Conservation (phyloP, 208 protist species). For the Trichomonas vaginalis region DNA sequence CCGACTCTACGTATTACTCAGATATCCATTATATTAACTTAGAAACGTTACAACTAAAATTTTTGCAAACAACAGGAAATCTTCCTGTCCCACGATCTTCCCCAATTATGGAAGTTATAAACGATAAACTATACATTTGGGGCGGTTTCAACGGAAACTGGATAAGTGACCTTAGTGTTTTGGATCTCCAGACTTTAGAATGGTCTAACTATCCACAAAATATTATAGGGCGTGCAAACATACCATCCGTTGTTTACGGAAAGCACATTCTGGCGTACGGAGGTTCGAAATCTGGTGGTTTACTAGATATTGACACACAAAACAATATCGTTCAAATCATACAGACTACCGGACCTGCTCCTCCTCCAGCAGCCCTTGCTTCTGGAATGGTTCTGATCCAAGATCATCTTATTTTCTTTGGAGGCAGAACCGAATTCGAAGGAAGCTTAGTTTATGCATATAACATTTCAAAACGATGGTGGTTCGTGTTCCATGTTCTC, state of each 20-base stretch:
- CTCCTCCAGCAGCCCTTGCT: background rate
- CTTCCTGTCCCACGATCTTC: background rate
- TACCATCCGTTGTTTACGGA: background rate
- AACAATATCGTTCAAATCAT: background rate
- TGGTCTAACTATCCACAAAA: background rate
- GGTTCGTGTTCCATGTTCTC: background rate
- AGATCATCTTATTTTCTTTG: background rate
- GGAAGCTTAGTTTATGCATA: background rate
- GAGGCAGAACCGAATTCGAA: background rate
- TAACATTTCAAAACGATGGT: background rate
- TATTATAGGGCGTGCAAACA: background rate
- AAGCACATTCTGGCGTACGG: background rate
- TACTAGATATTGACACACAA: background rate
- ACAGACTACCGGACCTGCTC: background rate
- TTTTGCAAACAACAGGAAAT: background rate
- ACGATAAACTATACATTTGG: background rate
- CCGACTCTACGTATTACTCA: background rate
- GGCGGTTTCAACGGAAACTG: background rate
- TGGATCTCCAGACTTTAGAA: background rate
- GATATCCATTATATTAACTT: background rate
- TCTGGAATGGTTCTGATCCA: background rate
- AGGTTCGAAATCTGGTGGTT: background rate
- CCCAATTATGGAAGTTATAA: background rate
- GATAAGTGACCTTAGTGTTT: background rate
- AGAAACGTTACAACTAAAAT: background rate